Evolutionary conservation across 495 filamentous ascomycete genomes (phyloP), one percentile per base, ranked within the genome.

Genomic region (Neurospora tetrasperma): DNA sequence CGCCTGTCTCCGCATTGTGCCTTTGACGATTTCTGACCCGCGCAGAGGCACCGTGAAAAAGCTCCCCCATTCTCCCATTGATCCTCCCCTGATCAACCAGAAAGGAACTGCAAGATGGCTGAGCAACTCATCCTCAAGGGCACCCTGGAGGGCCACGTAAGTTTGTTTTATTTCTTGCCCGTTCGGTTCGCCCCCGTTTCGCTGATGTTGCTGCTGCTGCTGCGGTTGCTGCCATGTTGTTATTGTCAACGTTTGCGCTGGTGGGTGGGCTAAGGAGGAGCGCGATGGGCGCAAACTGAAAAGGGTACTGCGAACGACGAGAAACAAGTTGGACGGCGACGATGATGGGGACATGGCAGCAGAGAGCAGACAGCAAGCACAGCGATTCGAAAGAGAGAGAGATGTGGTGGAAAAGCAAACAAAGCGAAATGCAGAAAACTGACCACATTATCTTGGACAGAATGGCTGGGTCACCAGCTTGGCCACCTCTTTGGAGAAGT

Each of bases 401-500:
- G 12, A 16, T 31, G 48, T 62, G 23, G 48, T 31, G 48, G 48
- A 23, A 77, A 74, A 77, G 10, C 38, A 14, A 40, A 14, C 42
- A 14, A 35, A 14, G 9, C 11, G 40, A 42, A 42, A 46, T 43
- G 0, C 8, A 59, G 43, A 35, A 46, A 40, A 71, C 74, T 75
- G 68, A 78, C 74, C 72, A 23, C 9, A 18, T 27, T 40, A 70
- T 74, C 59, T 70, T 69, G 4, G 71, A 71, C 77, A 86, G 85
- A 90, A 86, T 84, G 89, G 89, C 79, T 91, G 89, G 89, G 89
- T 94, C 79, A 94, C 91, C 82, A 90, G 88, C 86, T 89, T 99
- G 83, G 96, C 96, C 77, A 99, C 96, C 78, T 98, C 94, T 79
- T 90, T 98, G 85, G 96, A 99, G 91, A 99, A 98, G 92, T 94